Evolutionary conservation across 2,329 filamentous ascomycete species (phyloP).

Genomic region (Arthrobotrys megalospora): DNA sequence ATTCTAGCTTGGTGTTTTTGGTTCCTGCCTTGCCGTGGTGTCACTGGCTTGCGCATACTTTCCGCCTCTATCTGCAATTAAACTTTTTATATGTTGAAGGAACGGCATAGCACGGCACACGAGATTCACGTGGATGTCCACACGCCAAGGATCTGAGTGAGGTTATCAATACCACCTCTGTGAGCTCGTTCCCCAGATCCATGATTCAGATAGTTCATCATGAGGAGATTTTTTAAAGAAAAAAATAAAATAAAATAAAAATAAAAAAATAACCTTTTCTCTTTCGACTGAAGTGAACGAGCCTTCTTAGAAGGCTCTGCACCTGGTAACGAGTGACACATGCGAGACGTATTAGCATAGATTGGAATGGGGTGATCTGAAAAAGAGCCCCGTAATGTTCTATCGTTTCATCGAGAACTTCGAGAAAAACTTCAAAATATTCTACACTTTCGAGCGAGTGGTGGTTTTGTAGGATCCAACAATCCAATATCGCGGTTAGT

Average conservation of each 20-base stretch:
- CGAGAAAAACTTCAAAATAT: slow-evolving; percentile 38
- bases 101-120: slow-evolving; percentile 22
- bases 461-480: slow-evolving; percentile 33
- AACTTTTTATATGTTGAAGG: slow-evolving; percentile 17
- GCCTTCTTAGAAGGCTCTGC: slow-evolving; percentile 24
- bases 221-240: not conserved
- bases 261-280: not conserved
- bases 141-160: slow-evolving; percentile 10
- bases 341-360: slow-evolving; percentile 1
- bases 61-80: not conserved
- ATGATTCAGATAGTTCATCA: slow-evolving; percentile 1
- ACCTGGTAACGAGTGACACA: not conserved
- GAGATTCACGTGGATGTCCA: slow-evolving; percentile 29
- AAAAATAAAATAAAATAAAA: not conserved
- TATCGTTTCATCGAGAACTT: slow-evolving; percentile 31
- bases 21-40: slow-evolving; percentile 18
- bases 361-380: slow-evolving; percentile 1
- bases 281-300: not conserved
- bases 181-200: slow-evolving; percentile 26
- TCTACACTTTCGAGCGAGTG: slow-evolving; percentile 37
- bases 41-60: slow-evolving; percentile 36
- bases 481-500: not conserved
- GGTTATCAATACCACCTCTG: slow-evolving; percentile 33
- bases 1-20: not conserved
- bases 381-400: slow-evolving; percentile 1